A percentile compares a stretch with the other conserved stretches of the same genome.
These are phyloP conservation scores for Ichthyophthirius multifiliis DNA, from an alignment of 169 alveolate species.

Conservation along the genomic window DNA sequence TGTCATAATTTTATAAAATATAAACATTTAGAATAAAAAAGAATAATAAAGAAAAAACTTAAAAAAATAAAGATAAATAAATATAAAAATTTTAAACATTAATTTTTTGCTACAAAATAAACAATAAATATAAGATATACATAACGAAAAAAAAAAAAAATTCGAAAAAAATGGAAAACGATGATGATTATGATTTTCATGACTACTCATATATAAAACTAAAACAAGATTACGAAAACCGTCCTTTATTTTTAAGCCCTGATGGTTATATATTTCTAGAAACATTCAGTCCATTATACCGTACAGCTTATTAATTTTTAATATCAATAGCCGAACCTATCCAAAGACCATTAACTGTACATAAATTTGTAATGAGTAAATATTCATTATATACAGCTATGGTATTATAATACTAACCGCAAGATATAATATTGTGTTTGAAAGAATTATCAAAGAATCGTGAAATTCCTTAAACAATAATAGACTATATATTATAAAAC, in stretches of 20 bases:
- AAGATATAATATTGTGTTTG: constrained; percentile 3
- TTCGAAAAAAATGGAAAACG: not conserved
- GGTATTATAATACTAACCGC: constrained; percentile 92
- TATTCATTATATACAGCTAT: constrained; percentile 97
- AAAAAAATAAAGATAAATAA: no score
- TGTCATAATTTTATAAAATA: no score
- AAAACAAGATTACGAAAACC: constrained; percentile 45
- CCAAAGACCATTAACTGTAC: constrained; percentile 95
- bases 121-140: no score
- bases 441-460: not conserved
- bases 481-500: not conserved
- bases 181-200: not conserved
- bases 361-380: constrained; percentile 92
- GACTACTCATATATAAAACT: constrained; percentile 17
- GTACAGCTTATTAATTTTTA: constrained; percentile 95
- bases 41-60: no score
- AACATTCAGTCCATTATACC: constrained; percentile 62
- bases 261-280: constrained; percentile 66
- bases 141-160: not conserved
- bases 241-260: constrained; percentile 64
- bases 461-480: not conserved
- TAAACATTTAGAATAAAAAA: no score
- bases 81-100: no score
- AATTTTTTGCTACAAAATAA: no score
- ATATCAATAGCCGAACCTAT: constrained; percentile 98